These are phyloP conservation scores for Malassezia psittaci DNA, from an alignment of 1,284 basidiomycete genomes.

Conservation along the genomic window DNA sequence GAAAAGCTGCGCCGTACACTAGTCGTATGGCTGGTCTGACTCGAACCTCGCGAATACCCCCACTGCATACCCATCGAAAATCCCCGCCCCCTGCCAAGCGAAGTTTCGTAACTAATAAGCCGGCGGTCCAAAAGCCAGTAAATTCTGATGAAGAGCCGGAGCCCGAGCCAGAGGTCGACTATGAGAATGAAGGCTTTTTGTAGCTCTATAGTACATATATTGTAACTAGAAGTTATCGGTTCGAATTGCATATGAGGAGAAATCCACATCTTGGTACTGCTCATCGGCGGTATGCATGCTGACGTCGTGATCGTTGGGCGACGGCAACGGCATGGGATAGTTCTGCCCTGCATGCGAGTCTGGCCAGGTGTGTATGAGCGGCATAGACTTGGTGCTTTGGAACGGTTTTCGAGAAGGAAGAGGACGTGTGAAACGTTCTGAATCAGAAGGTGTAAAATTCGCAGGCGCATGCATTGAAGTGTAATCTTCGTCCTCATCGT, in stretches of 20 bases:
- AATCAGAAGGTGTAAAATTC: neutral
- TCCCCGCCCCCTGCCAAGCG: conserved; percentile 11
- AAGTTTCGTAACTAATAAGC: neutral
- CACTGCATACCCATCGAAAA: conserved; percentile 11
- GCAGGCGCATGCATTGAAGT: neutral
- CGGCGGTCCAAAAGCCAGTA: neutral
- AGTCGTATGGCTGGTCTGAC: neutral
- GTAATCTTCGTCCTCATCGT: neutral
- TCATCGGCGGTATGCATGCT: neutral
- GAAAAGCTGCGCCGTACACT: neutral
- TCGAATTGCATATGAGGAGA: conserved; percentile 10
- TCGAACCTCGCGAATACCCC: conserved; percentile 4
- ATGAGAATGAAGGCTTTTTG: conserved; percentile 17
- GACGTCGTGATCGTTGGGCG: neutral
- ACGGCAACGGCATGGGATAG: neutral
- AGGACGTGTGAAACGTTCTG: conserved; percentile 3
- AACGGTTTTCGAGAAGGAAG: conserved; percentile 8
- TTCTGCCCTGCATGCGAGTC: neutral
- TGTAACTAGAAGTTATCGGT: conserved; percentile 12
- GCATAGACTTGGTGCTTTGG: conserved; percentile 11
- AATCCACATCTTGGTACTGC: conserved; percentile 6
- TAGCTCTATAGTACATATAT: conserved; percentile 4
- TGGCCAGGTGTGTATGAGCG: conserved; percentile 2
- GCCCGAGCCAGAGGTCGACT: conserved; percentile 13
- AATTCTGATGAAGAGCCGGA: conserved; percentile 2